phyloP scores from a whole-genome alignment of 441 rosid genomes.

The Isatis lusitanica region DNA sequence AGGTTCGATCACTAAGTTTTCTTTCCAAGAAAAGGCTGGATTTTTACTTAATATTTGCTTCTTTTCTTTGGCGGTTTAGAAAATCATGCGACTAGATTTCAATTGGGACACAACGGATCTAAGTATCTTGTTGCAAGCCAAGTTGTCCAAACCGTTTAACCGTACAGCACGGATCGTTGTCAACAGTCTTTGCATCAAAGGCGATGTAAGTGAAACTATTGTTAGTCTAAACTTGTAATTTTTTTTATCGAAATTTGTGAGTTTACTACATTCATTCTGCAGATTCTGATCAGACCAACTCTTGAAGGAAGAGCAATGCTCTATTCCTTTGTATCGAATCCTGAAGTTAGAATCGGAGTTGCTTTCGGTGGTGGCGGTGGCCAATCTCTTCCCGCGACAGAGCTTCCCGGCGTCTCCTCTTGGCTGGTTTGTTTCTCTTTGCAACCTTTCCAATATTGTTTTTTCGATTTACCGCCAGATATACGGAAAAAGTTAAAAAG shows the following conservation, averaged over 20 bases:
- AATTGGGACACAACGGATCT: constrained; percentile 86
- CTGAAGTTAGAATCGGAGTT: constrained; percentile 84
- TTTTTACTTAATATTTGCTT: neutral
- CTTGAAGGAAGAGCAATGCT: constrained; percentile 81
- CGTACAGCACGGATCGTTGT: constrained; percentile 88
- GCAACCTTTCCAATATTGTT: neutral
- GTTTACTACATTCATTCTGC: constrained; percentile 25
- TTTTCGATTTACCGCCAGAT: constrained; percentile 7
- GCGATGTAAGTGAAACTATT: constrained; percentile 66
- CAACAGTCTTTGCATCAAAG: constrained; percentile 91
- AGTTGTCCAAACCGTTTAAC: constrained; percentile 79
- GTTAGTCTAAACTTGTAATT: neutral
- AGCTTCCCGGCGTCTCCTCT: constrained; percentile 92
- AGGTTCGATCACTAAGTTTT: constrained; percentile 50
- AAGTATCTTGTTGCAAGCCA: constrained; percentile 82
- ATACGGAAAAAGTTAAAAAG: neutral
- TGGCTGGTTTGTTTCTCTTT: constrained; percentile 67
- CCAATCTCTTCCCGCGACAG: constrained; percentile 91
- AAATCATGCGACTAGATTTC: constrained; percentile 74
- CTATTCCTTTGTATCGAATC: constrained; percentile 77
- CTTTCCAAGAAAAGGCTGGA: neutral
- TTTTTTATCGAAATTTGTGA: neutral
- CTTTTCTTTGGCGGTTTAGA: constrained; percentile 42
- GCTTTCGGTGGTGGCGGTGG: constrained; percentile 99
- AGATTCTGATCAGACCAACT: constrained; percentile 85